Evolutionary conservation across 768 basidiomycete species (phyloP).

Genomic region (Amanita rimosa): DNA sequence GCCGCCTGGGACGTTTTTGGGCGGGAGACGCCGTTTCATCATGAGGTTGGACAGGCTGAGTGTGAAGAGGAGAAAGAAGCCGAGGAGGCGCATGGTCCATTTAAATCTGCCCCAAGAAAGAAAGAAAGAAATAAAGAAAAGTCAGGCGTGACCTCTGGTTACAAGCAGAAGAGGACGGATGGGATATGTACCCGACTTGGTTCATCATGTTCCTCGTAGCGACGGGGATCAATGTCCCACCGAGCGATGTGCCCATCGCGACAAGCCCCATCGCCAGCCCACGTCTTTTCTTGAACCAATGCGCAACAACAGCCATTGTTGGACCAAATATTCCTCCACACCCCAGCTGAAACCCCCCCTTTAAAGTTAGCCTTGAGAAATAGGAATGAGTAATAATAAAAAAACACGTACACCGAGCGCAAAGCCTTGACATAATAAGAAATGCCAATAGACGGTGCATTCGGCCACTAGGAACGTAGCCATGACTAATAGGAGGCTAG

Average conservation of each 20-base stretch:
- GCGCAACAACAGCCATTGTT: constrained; percentile 45
- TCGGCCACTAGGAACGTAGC: no score
- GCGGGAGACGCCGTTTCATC: constrained; percentile 42
- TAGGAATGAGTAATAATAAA: constrained; percentile 43
- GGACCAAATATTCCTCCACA: constrained; percentile 56
- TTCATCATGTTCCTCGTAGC: constrained; percentile 43
- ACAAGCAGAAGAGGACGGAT: background rate
- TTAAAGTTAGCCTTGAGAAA: constrained; percentile 56
- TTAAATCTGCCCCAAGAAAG: constrained; percentile 55
- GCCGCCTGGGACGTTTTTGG: constrained; percentile 40
- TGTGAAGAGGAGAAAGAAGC: constrained; percentile 43
- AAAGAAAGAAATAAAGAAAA: no score
- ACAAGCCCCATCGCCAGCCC: constrained; percentile 54
- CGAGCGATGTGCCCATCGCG: constrained; percentile 56
- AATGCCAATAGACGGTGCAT: no score
- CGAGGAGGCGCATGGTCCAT: constrained; percentile 69
- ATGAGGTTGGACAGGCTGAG: constrained; percentile 45
- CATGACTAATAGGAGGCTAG: no score
- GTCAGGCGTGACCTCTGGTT: background rate
- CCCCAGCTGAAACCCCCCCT: constrained; percentile 41
- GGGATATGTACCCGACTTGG: constrained; percentile 26
- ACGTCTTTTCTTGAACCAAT: constrained; percentile 62
- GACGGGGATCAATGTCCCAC: constrained; percentile 61
- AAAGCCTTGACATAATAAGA: no score
- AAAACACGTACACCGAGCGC: no score